Base-by-base conservation (phyloP, 768 basidiomycete genomes). In the Termitomyces heimii region DNA sequence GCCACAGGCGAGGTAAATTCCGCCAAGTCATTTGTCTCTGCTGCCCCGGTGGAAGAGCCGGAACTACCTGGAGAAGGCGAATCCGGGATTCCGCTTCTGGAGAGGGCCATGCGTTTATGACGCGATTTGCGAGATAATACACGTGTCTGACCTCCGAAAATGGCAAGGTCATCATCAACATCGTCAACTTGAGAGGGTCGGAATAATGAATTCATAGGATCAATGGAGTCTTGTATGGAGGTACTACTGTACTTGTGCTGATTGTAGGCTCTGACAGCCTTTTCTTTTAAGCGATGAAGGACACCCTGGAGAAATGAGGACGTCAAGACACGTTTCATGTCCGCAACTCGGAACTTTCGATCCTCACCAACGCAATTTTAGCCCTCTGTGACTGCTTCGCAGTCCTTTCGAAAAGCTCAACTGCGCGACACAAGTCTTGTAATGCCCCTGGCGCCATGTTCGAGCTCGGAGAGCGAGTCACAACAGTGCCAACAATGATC, bases 401-500 rank as follows among this genome's bases (percentile, higher is more conserved):
- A 2, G 76, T 73, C 55, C 69, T 68, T 58, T 81, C 73, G 54
- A 82, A 83, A 4, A 83, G 62, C 4, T 73, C 69, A 6, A 81
- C 66, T 1, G 79, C 80, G 4, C 75, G 63, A 20, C 73, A 72
- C 26, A 84, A 69, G 59, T 84, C 81, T 9, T 72, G 60, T 45
- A 83, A 68, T 0, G 83, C 82, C 57, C 75, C 77, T 0, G 75
- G 60, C 0, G 82, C 78, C 22, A 83, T 72, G 42, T 71, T 77
- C 3, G 76, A 82, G 48, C 68, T 74, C 1, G 83, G 82, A 7
- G 77, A 79, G 16, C 80, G 76, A 1, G 80, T 79, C n/a, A 84
- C 81, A n/a, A 84, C 77, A 2, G 81, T 81, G 2, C 83, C 83
- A 1, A 79, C 77, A 51, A 83, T 79, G 13, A 84, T 71, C 85